Evolutionary conservation across 2,329 filamentous ascomycete genomes (phyloP), one percentile per base, ranked within the genome.

Genomic region (Stagonosporopsis vannaccii): DNA sequence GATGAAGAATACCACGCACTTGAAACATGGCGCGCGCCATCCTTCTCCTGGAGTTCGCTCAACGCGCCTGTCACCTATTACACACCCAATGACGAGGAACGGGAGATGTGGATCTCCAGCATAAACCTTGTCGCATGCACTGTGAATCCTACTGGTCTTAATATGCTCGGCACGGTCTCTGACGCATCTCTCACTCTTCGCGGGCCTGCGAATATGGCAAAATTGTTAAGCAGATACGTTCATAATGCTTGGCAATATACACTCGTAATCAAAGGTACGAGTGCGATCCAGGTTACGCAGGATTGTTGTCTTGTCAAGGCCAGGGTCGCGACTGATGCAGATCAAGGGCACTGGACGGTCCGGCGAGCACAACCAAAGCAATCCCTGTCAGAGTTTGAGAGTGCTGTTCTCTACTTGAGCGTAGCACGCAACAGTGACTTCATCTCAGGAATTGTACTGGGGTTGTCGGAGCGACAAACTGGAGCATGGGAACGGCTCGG

Each of bases 41-140:
- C 67, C 1, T 75, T 71, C 45, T 73, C 70, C 2, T 75, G 72
- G 71, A 69, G 71, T 12, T 72, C 68, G 39, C 54, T 75, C 6
- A 60, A 75, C 20, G 53, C 56, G 8, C 56, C 67, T 9, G 50
- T 74, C 12, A 56, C 52, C 8, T 75, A 70, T 47, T 61, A 65
- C 12, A 32, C 54, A 6, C 43, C 63, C 2, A 65, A 69, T 15
- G 59, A 66, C 2, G 63, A 69, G 13, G 69, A 72, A 26, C 59
- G 57, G 17, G 49, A 64, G 30, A 45, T 45, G 2, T 66, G 67
- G 25, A 49, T 35, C 4, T 51, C 67, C 6, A 58, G 41, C 1
- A 59, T 70, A 23, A 59, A 43, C 11, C 55, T 72, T 17, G 22
- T 65, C 11, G 60, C 61, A 30, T 61, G 57, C 26, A 52, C 52